Evolutionary conservation across 495 filamentous ascomycete species (phyloP).

Genomic region (Penicillium crystallinum): DNA sequence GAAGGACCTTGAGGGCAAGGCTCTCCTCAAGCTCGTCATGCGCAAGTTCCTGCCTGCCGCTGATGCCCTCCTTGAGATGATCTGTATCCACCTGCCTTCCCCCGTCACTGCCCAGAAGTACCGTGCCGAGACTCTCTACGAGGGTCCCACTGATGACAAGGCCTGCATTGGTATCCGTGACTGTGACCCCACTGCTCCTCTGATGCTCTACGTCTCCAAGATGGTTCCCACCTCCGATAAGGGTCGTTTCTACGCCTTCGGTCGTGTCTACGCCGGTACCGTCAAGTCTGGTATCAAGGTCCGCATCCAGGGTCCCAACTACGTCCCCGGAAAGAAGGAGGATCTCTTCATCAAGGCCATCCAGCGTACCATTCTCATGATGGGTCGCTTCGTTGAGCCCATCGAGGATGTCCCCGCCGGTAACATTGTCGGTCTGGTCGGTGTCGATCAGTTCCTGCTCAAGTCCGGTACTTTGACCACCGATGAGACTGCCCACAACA

Average conservation of each 20-base stretch:
- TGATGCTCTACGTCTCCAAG: constrained; percentile 99
- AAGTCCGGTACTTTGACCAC: constrained; percentile 99
- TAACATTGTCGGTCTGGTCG: constrained; percentile 98
- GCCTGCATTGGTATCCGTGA: constrained; percentile 92
- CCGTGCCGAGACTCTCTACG: constrained; percentile 97
- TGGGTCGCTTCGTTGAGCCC: constrained; percentile 98
- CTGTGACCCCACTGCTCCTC: constrained; percentile 93
- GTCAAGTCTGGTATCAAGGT: constrained; percentile 97
- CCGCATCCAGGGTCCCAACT: constrained; percentile 99
- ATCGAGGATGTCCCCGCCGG: constrained; percentile 98
- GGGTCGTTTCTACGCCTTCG: constrained; percentile 99
- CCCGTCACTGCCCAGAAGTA: constrained; percentile 96
- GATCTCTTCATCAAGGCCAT: constrained; percentile 99
- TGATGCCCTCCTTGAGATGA: constrained; percentile 99
- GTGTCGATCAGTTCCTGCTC: constrained; percentile 99
- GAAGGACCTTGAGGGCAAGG: constrained; percentile 93
- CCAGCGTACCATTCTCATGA: constrained; percentile 99
- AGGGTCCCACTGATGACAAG: constrained; percentile 91
- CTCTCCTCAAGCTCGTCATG: constrained; percentile 96
- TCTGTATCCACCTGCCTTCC: constrained; percentile 97
- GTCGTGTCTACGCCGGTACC: constrained; percentile 98
- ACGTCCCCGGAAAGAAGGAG: constrained; percentile 95
- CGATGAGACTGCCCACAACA: constrained; percentile 95
- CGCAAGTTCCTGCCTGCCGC: constrained; percentile 96
- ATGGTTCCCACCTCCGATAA: constrained; percentile 99